Percentiles rank a stretch among this genome's conserved stretches.
These are phyloP conservation scores for Cystobasidium ongulense DNA, from an alignment of 768 basidiomycete species.

Conservation along the genomic window DNA sequence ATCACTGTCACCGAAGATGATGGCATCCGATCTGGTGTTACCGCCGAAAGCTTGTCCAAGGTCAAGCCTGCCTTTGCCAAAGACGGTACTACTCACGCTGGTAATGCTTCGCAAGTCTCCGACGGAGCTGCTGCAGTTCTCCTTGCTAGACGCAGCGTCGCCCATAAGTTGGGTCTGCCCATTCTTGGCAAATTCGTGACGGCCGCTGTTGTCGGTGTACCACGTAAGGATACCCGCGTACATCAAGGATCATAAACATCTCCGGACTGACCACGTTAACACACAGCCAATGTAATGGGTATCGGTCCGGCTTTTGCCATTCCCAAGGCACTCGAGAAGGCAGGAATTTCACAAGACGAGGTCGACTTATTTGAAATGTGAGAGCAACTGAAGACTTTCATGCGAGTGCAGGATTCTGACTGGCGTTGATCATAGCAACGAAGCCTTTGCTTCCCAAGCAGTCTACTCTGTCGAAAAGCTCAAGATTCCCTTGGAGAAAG, in stretches of 20 bases:
- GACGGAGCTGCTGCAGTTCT: constrained; percentile 91
- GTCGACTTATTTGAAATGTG: constrained; percentile 63
- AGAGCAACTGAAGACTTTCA: not conserved
- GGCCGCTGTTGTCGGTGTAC: constrained; percentile 63
- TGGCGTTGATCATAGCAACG: constrained; percentile 19
- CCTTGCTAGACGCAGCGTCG: constrained; percentile 67
- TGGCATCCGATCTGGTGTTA: constrained; percentile 51
- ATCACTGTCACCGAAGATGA: constrained; percentile 41
- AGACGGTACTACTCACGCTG: constrained; percentile 49
- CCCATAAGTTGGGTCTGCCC: constrained; percentile 73
- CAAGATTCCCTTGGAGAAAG: constrained; percentile 56
- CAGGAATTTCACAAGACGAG: constrained; percentile 60
- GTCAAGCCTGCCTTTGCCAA: constrained; percentile 73
- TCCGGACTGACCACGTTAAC: constrained; percentile 35
- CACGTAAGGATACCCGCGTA: constrained; percentile 38
- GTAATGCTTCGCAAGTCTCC: constrained; percentile 54
- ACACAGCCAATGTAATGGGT: constrained; percentile 32
- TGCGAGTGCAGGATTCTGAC: not conserved
- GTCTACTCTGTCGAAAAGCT: constrained; percentile 64
- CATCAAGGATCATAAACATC: no score
- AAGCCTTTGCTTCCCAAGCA: constrained; percentile 49
- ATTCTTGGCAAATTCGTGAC: constrained; percentile 77
- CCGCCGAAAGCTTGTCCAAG: constrained; percentile 61
- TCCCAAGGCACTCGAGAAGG: constrained; percentile 59
- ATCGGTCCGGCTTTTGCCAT: constrained; percentile 78